These are phyloP conservation scores for Mycena pura DNA, from an alignment of 768 basidiomycete species.

Conservation along the genomic window DNA sequence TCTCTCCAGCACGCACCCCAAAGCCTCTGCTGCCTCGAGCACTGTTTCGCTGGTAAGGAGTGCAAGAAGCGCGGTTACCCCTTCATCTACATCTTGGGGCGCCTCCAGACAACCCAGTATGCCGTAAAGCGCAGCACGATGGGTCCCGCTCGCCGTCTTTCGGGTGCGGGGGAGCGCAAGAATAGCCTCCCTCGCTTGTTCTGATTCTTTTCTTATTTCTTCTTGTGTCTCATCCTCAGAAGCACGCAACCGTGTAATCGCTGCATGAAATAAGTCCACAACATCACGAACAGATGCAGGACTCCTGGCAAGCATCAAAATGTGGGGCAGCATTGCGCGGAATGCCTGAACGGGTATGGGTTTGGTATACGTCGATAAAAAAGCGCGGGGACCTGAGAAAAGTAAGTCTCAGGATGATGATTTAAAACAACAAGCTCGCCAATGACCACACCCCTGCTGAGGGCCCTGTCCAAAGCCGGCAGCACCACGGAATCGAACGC, in stretches of 20 bases:
- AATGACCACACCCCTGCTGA: conserved; percentile 6
- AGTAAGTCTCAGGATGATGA: neutral
- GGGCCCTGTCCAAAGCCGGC: conserved; percentile 19
- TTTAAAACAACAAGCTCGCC: conserved; percentile 1
- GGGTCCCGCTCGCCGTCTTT: conserved; percentile 88
- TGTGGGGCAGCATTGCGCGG: conserved; percentile 16
- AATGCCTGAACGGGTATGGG: conserved; percentile 16
- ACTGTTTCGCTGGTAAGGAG: conserved; percentile 20
- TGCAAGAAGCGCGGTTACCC: conserved; percentile 47
- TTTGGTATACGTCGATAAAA: conserved; percentile 17
- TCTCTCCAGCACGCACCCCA: conserved; percentile 12
- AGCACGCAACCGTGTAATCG: conserved; percentile 18
- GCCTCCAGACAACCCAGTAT: conserved; percentile 66
- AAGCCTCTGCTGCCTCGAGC: conserved; percentile 20
- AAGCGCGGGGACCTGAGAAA: conserved; percentile 18
- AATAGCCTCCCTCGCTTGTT: conserved; percentile 61
- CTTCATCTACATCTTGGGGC: conserved; percentile 54
- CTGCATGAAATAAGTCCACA: conserved; percentile 21
- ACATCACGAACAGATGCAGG: conserved; percentile 3
- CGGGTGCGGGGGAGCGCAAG: conserved; percentile 78
- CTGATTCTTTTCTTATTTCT: conserved; percentile 45
- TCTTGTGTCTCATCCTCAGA: conserved; percentile 41
- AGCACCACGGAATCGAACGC: conserved; percentile 22
- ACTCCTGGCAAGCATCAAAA: conserved; percentile 27
- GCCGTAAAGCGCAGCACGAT: conserved; percentile 79